phyloP scores from a whole-genome alignment of 2,329 filamentous ascomycete genomes.

The Sporothrix protearum region DNA sequence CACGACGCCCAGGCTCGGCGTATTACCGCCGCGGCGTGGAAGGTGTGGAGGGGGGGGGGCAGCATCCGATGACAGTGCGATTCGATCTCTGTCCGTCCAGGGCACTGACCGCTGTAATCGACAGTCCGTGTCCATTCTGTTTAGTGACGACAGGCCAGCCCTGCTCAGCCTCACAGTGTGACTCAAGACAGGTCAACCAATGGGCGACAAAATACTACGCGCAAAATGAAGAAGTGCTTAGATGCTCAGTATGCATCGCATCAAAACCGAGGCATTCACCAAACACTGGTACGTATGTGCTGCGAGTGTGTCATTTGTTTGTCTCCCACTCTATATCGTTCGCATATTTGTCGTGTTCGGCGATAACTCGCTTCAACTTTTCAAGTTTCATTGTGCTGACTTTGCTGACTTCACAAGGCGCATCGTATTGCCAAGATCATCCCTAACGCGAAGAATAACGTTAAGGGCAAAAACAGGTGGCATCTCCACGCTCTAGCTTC shows the following conservation, averaged over 20 bases:
- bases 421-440: not conserved
- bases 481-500: not conserved
- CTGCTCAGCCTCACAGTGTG: constrained; percentile 3
- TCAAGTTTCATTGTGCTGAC: not conserved
- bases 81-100: not conserved
- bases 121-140: not conserved
- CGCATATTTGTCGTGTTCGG: not conserved
- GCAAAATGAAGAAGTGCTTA: not conserved
- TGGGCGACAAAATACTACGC: not conserved
- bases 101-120: not conserved
- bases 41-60: not conserved
- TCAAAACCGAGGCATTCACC: not conserved
- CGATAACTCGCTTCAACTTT: not conserved
- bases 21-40: too few species aligned
- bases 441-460: not conserved
- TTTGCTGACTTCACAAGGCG: constrained; percentile 1
- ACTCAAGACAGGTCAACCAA: not conserved
- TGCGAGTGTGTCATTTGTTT: not conserved
- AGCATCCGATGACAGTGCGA: constrained; percentile 2
- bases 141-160: not conserved
- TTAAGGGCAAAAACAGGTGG: not conserved
- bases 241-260: not conserved
- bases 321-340: not conserved
- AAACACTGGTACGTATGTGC: not conserved
- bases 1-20: not conserved